phyloP scores from a whole-genome alignment of 495 filamentous ascomycete genomes.

The Talaromyces liani region DNA sequence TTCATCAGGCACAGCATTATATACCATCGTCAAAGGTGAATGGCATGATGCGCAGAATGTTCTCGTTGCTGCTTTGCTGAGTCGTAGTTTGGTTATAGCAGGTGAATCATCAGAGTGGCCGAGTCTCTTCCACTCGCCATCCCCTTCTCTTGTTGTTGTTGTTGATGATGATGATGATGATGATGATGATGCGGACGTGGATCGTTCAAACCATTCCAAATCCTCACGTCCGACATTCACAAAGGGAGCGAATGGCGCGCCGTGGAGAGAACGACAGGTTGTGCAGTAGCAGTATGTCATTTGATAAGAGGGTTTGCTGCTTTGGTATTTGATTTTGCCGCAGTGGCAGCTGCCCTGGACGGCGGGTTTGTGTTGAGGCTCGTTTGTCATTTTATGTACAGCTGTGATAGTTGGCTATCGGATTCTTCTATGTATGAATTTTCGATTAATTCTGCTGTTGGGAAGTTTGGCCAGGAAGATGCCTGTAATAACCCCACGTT shows the following conservation, averaged over 20 bases:
- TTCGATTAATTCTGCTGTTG: not conserved
- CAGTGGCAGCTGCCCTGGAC: not conserved
- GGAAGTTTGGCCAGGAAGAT: too few relatives aligned
- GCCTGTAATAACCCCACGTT: too few relatives aligned
- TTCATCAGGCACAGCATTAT: not conserved
- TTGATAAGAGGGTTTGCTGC: not conserved
- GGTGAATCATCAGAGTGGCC: not conserved
- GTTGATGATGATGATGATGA: not conserved
- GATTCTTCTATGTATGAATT: not conserved
- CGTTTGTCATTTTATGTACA: not conserved
- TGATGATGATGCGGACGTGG: too few relatives aligned
- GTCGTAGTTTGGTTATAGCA: not conserved
- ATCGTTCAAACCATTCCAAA: not conserved
- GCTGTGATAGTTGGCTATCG: too few relatives aligned
- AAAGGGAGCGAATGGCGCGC: not conserved
- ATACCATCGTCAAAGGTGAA: not conserved
- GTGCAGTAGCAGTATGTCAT: slow-evolving; percentile 2
- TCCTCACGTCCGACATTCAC: not conserved
- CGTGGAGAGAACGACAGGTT: not conserved
- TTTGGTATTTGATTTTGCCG: slow-evolving; percentile 5
- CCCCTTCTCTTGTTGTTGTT: not conserved
- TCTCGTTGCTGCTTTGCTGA: not conserved
- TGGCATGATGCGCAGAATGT: not conserved
- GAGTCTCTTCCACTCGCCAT: not conserved
- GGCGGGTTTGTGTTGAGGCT: not conserved